Conservation (phyloP, 495 filamentous ascomycete species). For the Tuber indicum region DNA sequence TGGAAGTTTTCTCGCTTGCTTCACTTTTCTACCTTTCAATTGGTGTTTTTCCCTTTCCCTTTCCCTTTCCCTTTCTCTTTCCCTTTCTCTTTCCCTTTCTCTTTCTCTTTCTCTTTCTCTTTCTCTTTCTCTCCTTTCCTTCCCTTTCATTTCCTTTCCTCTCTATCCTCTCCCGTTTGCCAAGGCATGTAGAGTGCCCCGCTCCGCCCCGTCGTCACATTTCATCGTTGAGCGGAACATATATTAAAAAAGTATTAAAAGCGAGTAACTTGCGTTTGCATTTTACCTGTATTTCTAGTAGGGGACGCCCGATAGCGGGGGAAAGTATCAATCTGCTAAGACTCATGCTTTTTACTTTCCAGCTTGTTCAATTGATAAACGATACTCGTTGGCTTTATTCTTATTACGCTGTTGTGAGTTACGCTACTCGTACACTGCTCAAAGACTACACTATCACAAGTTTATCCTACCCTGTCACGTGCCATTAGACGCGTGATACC, state of each 20-base stretch:
- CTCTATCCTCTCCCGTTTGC: background rate
- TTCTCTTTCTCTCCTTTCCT: background rate
- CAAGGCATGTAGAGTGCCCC: slow-evolving; percentile 1
- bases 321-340: background rate
- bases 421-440: background rate
- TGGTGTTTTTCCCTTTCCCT: background rate
- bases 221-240: background rate
- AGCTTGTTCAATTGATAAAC: background rate
- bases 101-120: background rate
- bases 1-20: background rate
- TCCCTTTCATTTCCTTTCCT: background rate
- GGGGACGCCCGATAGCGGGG: background rate
- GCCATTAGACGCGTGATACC: background rate
- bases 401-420: background rate
- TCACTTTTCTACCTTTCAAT: background rate
- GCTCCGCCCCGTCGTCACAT: background rate
- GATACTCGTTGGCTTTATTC: background rate
- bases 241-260: background rate
- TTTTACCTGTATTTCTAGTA: background rate
- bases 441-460: background rate
- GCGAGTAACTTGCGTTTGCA: background rate
- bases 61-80: background rate
- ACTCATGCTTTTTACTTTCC: background rate
- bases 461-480: background rate
- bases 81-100: background rate